Percentiles rank a stretch among this genome's conserved stretches.
These are phyloP conservation scores for Fusarium gaditjirri DNA, from an alignment of 2,329 filamentous ascomycete species.

Conservation along the genomic window DNA sequence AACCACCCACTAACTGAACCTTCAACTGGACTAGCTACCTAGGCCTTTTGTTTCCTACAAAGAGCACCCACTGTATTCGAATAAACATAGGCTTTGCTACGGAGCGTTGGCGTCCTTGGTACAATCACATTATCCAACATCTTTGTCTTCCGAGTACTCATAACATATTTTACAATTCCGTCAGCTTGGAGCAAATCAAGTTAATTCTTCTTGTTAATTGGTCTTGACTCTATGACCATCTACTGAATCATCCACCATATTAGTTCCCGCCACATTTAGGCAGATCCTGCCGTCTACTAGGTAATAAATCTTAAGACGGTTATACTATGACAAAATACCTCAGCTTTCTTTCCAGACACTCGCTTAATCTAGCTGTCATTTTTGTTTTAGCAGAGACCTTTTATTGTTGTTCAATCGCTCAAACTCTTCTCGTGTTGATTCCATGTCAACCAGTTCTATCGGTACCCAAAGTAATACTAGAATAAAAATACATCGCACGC, in stretches of 20 bases:
- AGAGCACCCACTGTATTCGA: not conserved
- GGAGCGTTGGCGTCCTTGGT: not conserved
- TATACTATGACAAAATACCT: not conserved
- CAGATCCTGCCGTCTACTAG: not conserved
- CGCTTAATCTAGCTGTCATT: no score
- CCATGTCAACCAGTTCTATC: slow-evolving; percentile 34
- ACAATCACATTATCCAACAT: not conserved
- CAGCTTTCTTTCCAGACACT: not conserved
- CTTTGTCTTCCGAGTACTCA: not conserved
- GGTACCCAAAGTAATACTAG: slow-evolving; percentile 38
- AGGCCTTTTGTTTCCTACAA: not conserved
- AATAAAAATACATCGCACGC: slow-evolving; percentile 29
- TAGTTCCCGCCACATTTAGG: slow-evolving; percentile 10
- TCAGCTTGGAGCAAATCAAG: not conserved
- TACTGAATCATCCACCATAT: slow-evolving; percentile 11
- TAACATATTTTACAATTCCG: not conserved
- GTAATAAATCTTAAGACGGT: not conserved
- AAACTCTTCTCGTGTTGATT: slow-evolving; percentile 24
- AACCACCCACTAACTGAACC: not conserved
- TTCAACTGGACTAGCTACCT: not conserved
- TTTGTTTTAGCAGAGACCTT: not conserved
- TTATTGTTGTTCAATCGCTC: slow-evolving; percentile 6
- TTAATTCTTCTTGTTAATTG: not conserved
- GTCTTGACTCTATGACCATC: not conserved
- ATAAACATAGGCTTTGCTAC: not conserved